Base-by-base conservation (phyloP, 805 yeast genomes). In the Kregervanrija delftensis region DNA sequence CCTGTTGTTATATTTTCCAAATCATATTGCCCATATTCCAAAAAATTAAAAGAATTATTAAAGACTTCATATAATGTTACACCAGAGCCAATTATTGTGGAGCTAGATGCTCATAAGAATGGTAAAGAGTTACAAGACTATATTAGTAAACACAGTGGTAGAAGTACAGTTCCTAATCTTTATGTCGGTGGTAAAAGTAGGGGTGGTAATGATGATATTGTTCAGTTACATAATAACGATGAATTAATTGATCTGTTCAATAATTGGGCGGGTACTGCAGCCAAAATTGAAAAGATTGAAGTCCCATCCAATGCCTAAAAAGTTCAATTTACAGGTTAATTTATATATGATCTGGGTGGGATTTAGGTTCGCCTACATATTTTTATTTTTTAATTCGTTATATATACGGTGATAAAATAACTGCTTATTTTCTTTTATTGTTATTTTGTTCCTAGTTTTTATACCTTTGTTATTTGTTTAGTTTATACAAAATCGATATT, bases 201-300 rank as follows among this genome's bases (percentile, higher is more conserved):
- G 52, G 99, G 99, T 35, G 99, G 99, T 3, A 78, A 79, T 35
- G 96, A 88, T 61, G 97, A 90, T 45, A 77, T 93, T 61, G 69
- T 63, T 22, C 71, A 66, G 32, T 66, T 87, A 46, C 89, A 86
- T 56, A 68, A 71, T 15, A 66, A 71, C 1, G 83, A 81, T 30
- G 66, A 64, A 41, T 70, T 91, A 45, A 67, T 76, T 30, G 66
- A 67, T 1, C 63, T 63, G 43, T 68, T 89, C 56, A 67, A 64
- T 37, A 62, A 63, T n/a, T 86, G 95, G 95, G 82, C 84, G 16
- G 74, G 71, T 3, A 71, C 74, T 55, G 67, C 63, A 32, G 64
- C 78, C 36, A 67, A 67, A 44, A 78, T 76, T 6, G 68, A 65
- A 45, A 75, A 72, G 55, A 61, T 71, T 14, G 77, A 74, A 51